Evolutionary conservation across 768 basidiomycete genomes (phyloP).

Genomic region (Calocybe gangraenosa): DNA sequence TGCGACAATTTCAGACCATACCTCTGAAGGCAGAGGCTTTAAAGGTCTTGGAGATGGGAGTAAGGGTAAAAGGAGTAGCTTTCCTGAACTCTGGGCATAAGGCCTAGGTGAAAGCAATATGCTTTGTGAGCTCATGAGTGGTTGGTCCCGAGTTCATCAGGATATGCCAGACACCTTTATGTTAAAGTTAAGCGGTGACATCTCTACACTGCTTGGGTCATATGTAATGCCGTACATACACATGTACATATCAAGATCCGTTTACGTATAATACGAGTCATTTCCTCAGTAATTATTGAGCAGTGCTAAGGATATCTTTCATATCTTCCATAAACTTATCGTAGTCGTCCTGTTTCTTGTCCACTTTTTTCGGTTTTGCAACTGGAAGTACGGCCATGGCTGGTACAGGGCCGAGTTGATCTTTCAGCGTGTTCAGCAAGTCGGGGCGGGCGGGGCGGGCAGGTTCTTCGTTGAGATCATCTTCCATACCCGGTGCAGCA

Average conservation of each 20-base stretch:
- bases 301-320: slow-evolving; percentile 55
- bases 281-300: slow-evolving; percentile 10
- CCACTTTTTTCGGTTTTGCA: slow-evolving; percentile 19
- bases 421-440: slow-evolving; percentile 56
- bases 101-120: slow-evolving; percentile 67
- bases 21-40: slow-evolving; percentile 60
- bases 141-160: neutral
- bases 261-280: too few species aligned
- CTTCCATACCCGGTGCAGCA: slow-evolving; percentile 57
- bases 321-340: slow-evolving; percentile 75
- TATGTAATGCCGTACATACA: too few species aligned
- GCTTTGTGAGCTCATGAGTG: slow-evolving; percentile 28
- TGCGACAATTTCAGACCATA: slow-evolving; percentile 65
- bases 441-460: slow-evolving; percentile 53
- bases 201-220: too few species aligned
- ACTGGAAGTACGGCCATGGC: slow-evolving; percentile 15
- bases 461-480: slow-evolving; percentile 23
- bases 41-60: slow-evolving; percentile 50
- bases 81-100: slow-evolving; percentile 54
- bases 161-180: neutral
- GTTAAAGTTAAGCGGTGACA: too few species aligned
- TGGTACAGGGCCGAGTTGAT: slow-evolving; percentile 49
- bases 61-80: slow-evolving; percentile 63
- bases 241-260: too few species aligned
- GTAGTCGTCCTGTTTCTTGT: slow-evolving; percentile 63